Base-by-base conservation (phyloP, 164 flowering plant species). In the Platanus orientalis region DNA sequence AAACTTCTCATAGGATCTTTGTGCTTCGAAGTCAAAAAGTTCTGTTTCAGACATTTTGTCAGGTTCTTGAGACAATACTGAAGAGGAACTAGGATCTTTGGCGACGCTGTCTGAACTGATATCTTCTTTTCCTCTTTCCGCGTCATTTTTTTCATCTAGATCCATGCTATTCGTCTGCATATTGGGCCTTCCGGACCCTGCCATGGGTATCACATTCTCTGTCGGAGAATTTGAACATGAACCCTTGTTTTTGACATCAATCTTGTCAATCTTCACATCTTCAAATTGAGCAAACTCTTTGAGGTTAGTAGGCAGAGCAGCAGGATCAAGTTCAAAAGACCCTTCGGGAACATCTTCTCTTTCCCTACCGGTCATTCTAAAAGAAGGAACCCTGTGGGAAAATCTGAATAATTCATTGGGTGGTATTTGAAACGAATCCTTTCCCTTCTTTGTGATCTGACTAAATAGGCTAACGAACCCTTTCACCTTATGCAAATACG, bases 271-370 rank as follows among this genome's bases (percentile, higher is more conserved):
- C 20, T 64, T 58, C 54, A 67, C 40, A 66, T 48, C 48, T 50
- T 53, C 45, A 62, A 70, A 42, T 57, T 44, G 60, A 44, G 13
- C 57, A 58, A 71, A 54, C 40, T 72, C 79, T 58, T 65, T 67
- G 12, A 71, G 30, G 17, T 79, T 53, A 20, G 58, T 7, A 19
- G 88, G 89, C 50, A 87, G 40, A 52, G 85, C 72, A 42, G 86
- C 87, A 20, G 86, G 88, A 73, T 88, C 94, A 51, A 87, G 79
- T 68, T 84, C 92, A 60, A 79, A 67, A 30, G 82, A 80, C 53
- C 82, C 86, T 61, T 29, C 54, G 4, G 85, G 88, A 16, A 81
- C 79, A 63, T 73, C 81, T 54, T 74, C 75, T 55, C 73, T 69
- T 76, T 84, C 88, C 5, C 50, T n/a, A 5, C 88, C 80, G 45